phyloP scores from a whole-genome alignment of 2,329 filamentous ascomycete species.

The Colletotrichum sublineola region DNA sequence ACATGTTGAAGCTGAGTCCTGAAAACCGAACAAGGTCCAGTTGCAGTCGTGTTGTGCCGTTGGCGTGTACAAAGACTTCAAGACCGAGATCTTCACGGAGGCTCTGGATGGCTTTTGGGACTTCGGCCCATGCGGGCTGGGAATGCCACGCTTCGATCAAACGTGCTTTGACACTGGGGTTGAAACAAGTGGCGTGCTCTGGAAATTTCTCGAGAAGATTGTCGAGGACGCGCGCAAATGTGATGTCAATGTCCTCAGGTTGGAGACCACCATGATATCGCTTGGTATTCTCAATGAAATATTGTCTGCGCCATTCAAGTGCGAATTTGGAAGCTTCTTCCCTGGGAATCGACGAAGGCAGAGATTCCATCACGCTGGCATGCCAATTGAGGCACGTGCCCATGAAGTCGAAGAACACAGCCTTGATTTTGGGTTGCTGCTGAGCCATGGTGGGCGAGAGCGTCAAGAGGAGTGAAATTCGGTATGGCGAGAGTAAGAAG shows the following conservation, averaged over 20 bases:
- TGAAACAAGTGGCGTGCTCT: conserved; percentile 10
- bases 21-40: conserved; percentile 64
- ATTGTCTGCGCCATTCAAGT: conserved; percentile 63
- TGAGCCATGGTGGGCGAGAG: not conserved
- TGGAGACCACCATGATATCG: conserved; percentile 52
- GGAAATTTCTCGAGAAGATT: conserved; percentile 49
- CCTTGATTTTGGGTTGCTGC: conserved; percentile 51
- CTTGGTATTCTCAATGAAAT: conserved; percentile 60
- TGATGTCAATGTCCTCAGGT: conserved; percentile 65
- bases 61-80: conserved; percentile 65
- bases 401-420: conserved; percentile 70
- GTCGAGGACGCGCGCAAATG: conserved; percentile 58
- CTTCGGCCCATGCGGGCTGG: conserved; percentile 66
- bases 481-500: too few relatives aligned
- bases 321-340: conserved; percentile 56
- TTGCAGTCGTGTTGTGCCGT: conserved; percentile 67
- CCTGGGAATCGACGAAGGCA: conserved; percentile 52
- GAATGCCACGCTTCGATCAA: conserved; percentile 61
- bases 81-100: conserved; percentile 53
- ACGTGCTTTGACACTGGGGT: conserved; percentile 38
- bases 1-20: conserved; percentile 62
- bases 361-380: conserved; percentile 51
- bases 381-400: conserved; percentile 71
- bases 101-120: conserved; percentile 55
- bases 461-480: not conserved